Conservation (phyloP, 352 stramenopile genomes). For the Ophiocytium majus region DNA sequence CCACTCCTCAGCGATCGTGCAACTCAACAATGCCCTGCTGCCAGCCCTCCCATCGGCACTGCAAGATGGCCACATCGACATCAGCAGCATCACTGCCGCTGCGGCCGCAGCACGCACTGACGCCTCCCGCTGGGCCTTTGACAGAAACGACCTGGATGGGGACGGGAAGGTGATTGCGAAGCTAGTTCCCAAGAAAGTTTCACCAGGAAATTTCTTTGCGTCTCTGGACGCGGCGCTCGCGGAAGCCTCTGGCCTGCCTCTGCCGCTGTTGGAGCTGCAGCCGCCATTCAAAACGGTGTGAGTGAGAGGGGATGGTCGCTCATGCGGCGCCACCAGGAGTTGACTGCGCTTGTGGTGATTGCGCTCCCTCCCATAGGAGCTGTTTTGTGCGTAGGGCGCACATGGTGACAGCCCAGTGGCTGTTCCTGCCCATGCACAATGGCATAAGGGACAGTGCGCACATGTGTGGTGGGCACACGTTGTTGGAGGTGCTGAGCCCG, state of each 20-base stretch:
- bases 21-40: slow-evolving; percentile 3
- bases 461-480: too few relatives aligned
- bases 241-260: background rate
- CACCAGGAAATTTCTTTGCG: background rate
- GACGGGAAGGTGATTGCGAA: background rate
- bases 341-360: too few relatives aligned
- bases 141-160: background rate
- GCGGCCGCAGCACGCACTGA: background rate
- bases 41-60: background rate
- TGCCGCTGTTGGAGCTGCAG: too few relatives aligned
- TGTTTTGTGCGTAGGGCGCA: too few relatives aligned
- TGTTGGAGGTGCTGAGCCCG: too few relatives aligned
- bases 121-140: background rate
- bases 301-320: too few relatives aligned
- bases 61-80: background rate
- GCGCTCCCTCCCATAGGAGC: too few relatives aligned
- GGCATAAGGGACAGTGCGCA: too few relatives aligned
- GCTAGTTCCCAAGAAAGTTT: background rate
- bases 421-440: too few relatives aligned
- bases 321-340: too few relatives aligned
- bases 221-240: background rate
- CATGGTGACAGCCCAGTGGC: too few relatives aligned
- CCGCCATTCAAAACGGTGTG: too few relatives aligned
- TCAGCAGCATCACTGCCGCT: background rate
- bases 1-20: background rate